Evolutionary conservation across 768 basidiomycete species (phyloP).

Genomic region (Tephrocybe sp.): DNA sequence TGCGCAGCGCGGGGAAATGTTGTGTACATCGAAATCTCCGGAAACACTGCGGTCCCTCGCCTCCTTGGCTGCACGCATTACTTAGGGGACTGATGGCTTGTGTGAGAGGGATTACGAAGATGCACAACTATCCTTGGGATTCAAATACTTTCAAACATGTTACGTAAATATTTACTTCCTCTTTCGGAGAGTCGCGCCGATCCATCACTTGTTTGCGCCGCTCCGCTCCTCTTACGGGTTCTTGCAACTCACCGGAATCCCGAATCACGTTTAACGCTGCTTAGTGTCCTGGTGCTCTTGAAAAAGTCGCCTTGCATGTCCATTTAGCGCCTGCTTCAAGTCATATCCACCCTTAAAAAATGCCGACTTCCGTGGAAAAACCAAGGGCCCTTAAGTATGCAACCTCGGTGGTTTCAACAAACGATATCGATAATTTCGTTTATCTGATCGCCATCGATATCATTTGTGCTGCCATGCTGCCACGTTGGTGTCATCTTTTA

Average conservation of each 20-base stretch:
- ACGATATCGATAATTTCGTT: constrained; percentile 1
- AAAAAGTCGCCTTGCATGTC: too few species aligned
- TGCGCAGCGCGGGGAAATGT: background rate
- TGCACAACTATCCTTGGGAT: constrained; percentile 8
- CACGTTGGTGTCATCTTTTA: constrained; percentile 1
- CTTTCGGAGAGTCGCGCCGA: background rate
- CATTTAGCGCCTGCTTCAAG: too few species aligned
- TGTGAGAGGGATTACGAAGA: constrained; percentile 46
- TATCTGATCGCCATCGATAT: constrained; percentile 7
- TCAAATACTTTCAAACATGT: constrained; percentile 14
- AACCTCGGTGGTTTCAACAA: background rate
- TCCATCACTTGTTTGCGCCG: background rate
- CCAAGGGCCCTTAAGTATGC: background rate
- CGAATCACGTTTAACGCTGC: too few species aligned
- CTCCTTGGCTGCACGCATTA: constrained; percentile 50
- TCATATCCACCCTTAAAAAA: background rate
- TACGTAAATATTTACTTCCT: constrained; percentile 11
- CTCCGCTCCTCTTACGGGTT: background rate
- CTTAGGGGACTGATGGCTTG: constrained; percentile 36
- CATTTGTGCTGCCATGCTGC: background rate
- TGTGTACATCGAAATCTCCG: constrained; percentile 53
- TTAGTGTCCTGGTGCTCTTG: too few species aligned
- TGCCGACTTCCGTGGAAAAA: background rate
- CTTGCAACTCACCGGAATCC: too few species aligned
- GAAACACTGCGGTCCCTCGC: constrained; percentile 66